Percentiles rank a stretch among this genome's conserved stretches.
phyloP scores from a whole-genome alignment of 169 alveolate species.

The Cryptosporidium tyzzeri region DNA sequence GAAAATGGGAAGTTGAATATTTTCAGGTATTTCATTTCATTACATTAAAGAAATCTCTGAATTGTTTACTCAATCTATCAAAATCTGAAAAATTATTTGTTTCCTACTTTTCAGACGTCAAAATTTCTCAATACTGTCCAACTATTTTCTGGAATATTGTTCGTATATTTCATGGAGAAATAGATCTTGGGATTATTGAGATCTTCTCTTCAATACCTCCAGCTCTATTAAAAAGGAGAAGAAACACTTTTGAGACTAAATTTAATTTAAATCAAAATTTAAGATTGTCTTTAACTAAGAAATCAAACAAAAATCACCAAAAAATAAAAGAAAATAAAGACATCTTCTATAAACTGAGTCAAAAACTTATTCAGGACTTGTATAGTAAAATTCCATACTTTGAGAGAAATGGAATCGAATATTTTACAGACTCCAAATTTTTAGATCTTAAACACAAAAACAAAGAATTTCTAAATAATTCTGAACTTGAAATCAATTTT shows the following conservation, averaged over 20 bases:
- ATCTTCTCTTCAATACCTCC: not conserved
- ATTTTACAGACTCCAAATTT: not conserved
- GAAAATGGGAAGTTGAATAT: constrained; percentile 21
- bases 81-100: not conserved
- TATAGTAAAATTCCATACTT: constrained; percentile 23
- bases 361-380: constrained; percentile 3
- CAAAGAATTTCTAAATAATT: not conserved
- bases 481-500: not conserved
- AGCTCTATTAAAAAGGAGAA: constrained; percentile 1
- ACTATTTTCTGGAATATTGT: constrained; percentile 41
- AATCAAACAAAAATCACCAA: not conserved
- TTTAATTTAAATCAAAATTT: not conserved
- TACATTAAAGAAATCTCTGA: not conserved
- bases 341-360: constrained; percentile 16
- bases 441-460: not conserved
- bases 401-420: constrained; percentile 15
- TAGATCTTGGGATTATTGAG: constrained; percentile 11
- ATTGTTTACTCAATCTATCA: not conserved
- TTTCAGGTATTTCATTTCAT: constrained; percentile 6
- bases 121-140: constrained; percentile 16
- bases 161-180: constrained; percentile 24
- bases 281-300: not conserved
- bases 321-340: not conserved
- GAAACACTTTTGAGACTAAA: not conserved
- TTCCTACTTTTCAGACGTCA: not conserved